phyloP scores from a whole-genome alignment of 2,329 filamentous ascomycete genomes.

The Teratosphaeria nubilosa region DNA sequence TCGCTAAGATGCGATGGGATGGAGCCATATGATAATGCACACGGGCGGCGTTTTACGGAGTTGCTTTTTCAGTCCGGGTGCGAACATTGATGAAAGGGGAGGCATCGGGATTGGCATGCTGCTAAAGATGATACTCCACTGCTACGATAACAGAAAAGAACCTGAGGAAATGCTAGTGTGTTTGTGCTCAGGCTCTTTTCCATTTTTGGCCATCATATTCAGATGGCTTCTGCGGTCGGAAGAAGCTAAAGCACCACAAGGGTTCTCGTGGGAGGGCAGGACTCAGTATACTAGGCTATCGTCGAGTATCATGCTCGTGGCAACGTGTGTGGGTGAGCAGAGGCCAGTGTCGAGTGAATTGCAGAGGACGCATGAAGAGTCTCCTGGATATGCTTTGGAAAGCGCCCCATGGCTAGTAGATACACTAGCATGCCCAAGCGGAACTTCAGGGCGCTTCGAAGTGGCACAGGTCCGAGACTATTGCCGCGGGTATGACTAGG shows the following conservation, averaged over 20 bases:
- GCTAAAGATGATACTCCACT: background rate
- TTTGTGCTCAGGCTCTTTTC: background rate
- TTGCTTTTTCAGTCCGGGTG: background rate
- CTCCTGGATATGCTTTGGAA: too few species aligned
- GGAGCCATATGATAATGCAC: background rate
- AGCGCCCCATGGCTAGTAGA: too few species aligned
- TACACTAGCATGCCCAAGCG: background rate
- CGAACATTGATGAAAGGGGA: background rate
- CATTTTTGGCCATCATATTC: background rate
- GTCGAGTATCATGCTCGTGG: too few species aligned
- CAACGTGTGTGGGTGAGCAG: too few species aligned
- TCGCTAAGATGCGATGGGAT: slow-evolving; percentile 7
- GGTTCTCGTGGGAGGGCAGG: background rate
- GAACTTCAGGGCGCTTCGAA: slow-evolving; percentile 25
- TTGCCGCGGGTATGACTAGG: slow-evolving; percentile 45
- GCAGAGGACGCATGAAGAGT: too few species aligned
- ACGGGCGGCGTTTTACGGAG: background rate
- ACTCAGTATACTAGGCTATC: too few species aligned
- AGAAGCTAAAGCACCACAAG: background rate
- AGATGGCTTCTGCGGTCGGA: too few species aligned
- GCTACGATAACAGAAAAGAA: background rate
- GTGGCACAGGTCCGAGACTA: slow-evolving; percentile 37
- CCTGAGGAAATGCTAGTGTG: background rate
- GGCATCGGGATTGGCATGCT: background rate
- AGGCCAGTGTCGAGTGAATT: too few species aligned